Evolutionary conservation across 75 land plant genomes (phyloP), one percentile per base, ranked within the genome.

Genomic region (Selaginella tamariscina): DNA sequence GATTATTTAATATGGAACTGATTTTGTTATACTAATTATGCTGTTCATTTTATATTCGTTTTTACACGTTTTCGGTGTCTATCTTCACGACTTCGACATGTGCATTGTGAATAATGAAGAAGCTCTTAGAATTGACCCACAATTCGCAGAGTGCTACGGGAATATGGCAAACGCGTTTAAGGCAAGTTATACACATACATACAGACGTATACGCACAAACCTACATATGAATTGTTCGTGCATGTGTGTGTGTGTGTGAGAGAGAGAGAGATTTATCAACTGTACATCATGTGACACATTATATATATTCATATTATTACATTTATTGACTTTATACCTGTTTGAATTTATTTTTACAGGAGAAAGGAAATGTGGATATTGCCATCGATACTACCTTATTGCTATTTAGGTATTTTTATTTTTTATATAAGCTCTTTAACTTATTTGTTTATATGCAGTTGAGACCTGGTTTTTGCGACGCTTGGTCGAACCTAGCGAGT

Each of bases 101-200:
- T 95, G 99, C 76, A 95, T 95, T 67, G 71, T 84, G n/a, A 95
- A 81, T 68, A 95, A 95, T 67, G 86, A 95, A 76, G 99, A 95
- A 77, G 99, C 99, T n/a, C 78, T 95, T 56, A 66, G 76, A 26
- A 79, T 95, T 65, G 86, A 95, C 22, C 96, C 89, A 1, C 81
- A 80, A 32, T 91, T 95, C 69, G 97, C 99, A 0, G 99, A 95
- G 77, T 95, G 97, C 73, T 91, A 82, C 82, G 99, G 99, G 9
- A 95, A 95, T 71, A 88, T 95, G 99, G 99, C 97, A 9, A n/a
- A 95, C 86, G 99, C 99, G n/a, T 95, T 92, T 86, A 95, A 95
- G 96, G 99, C 88, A 78, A 24, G 44, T n/a, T 44, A n/a, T 66
- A n/a, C 5, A 39, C 11, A 39, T 39, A 5, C 49, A 39, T n/a